phyloP scores from a whole-genome alignment of 1,139 yeast genomes.

The Pichia sp. region DNA sequence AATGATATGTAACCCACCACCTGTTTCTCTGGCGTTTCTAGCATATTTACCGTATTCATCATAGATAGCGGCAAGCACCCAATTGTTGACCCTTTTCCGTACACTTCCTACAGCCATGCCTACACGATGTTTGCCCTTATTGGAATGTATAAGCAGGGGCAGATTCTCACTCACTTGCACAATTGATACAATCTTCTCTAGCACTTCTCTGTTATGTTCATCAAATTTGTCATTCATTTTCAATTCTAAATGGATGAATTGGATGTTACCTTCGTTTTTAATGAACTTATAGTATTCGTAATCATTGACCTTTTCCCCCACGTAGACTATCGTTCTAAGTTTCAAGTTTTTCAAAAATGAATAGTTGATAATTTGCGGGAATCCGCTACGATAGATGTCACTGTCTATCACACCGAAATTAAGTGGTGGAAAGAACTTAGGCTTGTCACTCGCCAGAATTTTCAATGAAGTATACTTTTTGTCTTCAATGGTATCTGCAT shows the following conservation, averaged over 20 bases:
- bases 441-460: slow-evolving; percentile 19
- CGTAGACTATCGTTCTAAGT: slow-evolving; percentile 69
- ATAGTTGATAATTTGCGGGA: slow-evolving; percentile 82
- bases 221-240: background rate
- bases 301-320: slow-evolving; percentile 68
- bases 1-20: background rate
- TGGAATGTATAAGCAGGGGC: slow-evolving; percentile 61
- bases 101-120: slow-evolving; percentile 87
- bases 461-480: slow-evolving; percentile 21
- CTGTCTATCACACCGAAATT: slow-evolving; percentile 86
- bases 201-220: background rate
- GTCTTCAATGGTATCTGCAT: too few relatives aligned
- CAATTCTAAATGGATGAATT: slow-evolving; percentile 25
- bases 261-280: slow-evolving; percentile 28
- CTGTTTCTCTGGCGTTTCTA: slow-evolving; percentile 51
- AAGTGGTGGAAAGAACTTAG: slow-evolving; percentile 74
- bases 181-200: slow-evolving; percentile 1
- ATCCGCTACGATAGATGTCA: slow-evolving; percentile 84
- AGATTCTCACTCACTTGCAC: slow-evolving; percentile 29
- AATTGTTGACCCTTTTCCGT: slow-evolving; percentile 79
- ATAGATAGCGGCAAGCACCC: slow-evolving; percentile 89
- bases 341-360: slow-evolving; percentile 65
- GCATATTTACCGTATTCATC: slow-evolving; percentile 93
- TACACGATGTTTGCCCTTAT: slow-evolving; percentile 91
- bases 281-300: slow-evolving; percentile 63